These are phyloP conservation scores for Thamnidium elegans DNA, from an alignment of 192 early-diverging fungal genomes.

Conservation along the genomic window DNA sequence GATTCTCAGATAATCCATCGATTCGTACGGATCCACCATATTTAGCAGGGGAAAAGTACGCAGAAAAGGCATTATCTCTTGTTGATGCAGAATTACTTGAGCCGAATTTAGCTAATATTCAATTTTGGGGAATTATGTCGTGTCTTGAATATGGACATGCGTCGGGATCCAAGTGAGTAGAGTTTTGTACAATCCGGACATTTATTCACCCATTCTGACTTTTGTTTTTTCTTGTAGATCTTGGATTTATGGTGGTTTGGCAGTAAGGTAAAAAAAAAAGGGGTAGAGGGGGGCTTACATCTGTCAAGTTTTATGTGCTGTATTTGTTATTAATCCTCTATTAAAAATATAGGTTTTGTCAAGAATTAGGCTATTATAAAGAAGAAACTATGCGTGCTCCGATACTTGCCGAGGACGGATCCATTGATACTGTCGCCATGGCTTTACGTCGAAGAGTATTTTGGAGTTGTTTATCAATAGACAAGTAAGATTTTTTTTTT, in stretches of 20 bases:
- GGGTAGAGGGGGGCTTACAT: background rate
- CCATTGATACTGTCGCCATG: conserved; percentile 37
- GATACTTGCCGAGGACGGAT: conserved; percentile 41
- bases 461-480: conserved; percentile 50
- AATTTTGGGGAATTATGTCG: conserved; percentile 37
- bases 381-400: conserved; percentile 35
- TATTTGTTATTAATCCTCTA: conserved; percentile 11
- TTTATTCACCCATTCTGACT: conserved; percentile 1
- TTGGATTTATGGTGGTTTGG: conserved; percentile 54
- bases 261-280: conserved; percentile 34
- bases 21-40: conserved; percentile 44
- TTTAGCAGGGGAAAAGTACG: conserved; percentile 48
- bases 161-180: conserved; percentile 23
- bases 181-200: background rate
- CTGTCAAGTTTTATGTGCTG: too few species aligned
- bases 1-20: conserved; percentile 42
- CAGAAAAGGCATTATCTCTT: conserved; percentile 36
- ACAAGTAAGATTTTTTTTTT: conserved; percentile 33
- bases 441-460: conserved; percentile 41
- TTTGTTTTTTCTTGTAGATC: conserved; percentile 18
- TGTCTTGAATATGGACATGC: conserved; percentile 34
- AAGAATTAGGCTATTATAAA: conserved; percentile 50
- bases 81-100: conserved; percentile 37
- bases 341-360: conserved; percentile 21
- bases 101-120: conserved; percentile 45